Base-by-base conservation (phyloP, 2,329 filamentous ascomycete species). In the Aspergillus brunneoviolaceus region DNA sequence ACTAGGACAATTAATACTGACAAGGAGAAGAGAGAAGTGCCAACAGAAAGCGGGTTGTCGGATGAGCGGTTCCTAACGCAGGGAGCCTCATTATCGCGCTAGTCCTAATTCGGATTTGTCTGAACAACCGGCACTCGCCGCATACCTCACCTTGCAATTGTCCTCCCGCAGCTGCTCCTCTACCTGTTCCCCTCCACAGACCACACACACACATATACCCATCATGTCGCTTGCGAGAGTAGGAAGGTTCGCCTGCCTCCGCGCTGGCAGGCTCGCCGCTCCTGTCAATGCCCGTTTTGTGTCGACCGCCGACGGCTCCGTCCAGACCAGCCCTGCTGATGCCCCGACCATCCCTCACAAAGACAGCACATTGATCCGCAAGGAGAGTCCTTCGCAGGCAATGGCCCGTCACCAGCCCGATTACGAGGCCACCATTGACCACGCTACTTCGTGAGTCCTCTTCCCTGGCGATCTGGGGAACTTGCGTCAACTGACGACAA, bases 391-490 rank as follows among this genome's bases (percentile, higher is more conserved):
- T 39, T 72, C 76, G 12, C 78, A 84, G 69, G 81, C 79, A 62
- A 78, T 81, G 72, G 75, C 82, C 66, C 82, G 81, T 67, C 91
- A 95, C 75, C 84, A 90, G 69, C 92, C 91, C 62, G 89, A 96
- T 74, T 97, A 96, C 76, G 84, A 85, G 66, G 89, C 89, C 49
- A 87, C 87, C 54, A 84, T 90, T 69, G 94, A 98, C 79, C 93
- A 92, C 79, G 90, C 90, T 64, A 96, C 92, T 66, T 97, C 93
- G 93, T 97, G 85, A 74, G 89, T 71, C 9, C 42, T 65, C 55
- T 45, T 47, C 54, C 14, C 35, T 35, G 19, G 21, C 25, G 45
- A 51, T 49, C 29, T 19, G 42, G 55, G 57, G 57, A 53, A 21
- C 33, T 55, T 29, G 10, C 27, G 25, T 45, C 60, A 29, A 55